phyloP scores from a whole-genome alignment of 495 filamentous ascomycete species.

The Lophiotrema nucula region DNA sequence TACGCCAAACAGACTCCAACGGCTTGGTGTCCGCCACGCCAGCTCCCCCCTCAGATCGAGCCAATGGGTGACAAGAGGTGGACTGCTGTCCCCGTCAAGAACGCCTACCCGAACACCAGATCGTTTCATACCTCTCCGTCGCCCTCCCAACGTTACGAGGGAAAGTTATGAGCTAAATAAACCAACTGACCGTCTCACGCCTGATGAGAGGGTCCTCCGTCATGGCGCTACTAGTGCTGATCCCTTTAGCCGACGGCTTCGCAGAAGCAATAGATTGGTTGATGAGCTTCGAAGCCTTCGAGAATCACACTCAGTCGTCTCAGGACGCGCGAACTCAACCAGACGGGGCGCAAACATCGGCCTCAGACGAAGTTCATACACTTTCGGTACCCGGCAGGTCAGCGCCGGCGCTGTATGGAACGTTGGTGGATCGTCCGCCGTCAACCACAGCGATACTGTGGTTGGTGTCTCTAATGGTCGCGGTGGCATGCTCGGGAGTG shows the following conservation, averaged over 20 bases:
- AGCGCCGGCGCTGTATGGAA: slow-evolving; percentile 78
- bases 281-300: slow-evolving; percentile 30
- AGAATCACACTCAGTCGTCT: slow-evolving; percentile 28
- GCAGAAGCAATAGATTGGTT: slow-evolving; percentile 28
- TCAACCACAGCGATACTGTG: slow-evolving; percentile 48
- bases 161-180: slow-evolving; percentile 68
- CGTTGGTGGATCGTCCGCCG: slow-evolving; percentile 65
- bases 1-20: not conserved
- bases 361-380: slow-evolving; percentile 16
- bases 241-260: slow-evolving; percentile 59
- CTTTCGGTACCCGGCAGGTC: slow-evolving; percentile 40
- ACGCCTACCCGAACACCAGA: slow-evolving; percentile 49
- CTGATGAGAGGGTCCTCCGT: slow-evolving; percentile 61
- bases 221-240: slow-evolving; percentile 58
- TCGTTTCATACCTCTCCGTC: slow-evolving; percentile 66
- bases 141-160: slow-evolving; percentile 44
- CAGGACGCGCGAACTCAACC: slow-evolving; percentile 3
- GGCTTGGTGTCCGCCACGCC: slow-evolving; percentile 14
- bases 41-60: slow-evolving; percentile 28
- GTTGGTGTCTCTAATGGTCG: slow-evolving; percentile 58
- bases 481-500: slow-evolving; percentile 62
- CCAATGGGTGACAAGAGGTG: slow-evolving; percentile 28
- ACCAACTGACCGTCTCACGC: slow-evolving; percentile 56
- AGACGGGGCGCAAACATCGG: slow-evolving; percentile 13
- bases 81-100: slow-evolving; percentile 14